These are phyloP conservation scores for Mychonastes homosphaera DNA, from an alignment of 139 green algal species.

Conservation along the genomic window DNA sequence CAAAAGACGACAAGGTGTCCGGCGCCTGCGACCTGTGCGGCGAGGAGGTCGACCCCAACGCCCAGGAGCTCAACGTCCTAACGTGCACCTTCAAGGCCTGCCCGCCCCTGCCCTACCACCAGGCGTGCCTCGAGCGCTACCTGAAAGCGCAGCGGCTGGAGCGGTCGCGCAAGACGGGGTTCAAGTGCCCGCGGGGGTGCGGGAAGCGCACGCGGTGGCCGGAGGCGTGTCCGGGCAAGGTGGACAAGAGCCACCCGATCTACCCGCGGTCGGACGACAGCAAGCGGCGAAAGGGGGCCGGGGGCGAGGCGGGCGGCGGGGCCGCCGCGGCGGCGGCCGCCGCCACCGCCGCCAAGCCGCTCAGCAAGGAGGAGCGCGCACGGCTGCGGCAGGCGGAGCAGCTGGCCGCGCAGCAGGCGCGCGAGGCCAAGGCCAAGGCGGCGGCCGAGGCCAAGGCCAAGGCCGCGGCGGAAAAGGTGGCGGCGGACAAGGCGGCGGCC, in stretches of 20 bases:
- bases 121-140: conserved; percentile 75
- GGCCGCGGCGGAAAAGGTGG: too few species aligned
- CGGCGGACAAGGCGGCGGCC: neutral
- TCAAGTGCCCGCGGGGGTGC: conserved; percentile 74
- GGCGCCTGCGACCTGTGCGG: conserved; percentile 65
- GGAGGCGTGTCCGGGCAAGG: conserved; percentile 65
- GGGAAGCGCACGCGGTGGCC: conserved; percentile 52
- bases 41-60: conserved; percentile 40
- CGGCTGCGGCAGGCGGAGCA: conserved; percentile 10
- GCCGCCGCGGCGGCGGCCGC: too few species aligned
- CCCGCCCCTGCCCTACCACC: conserved; percentile 60
- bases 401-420: neutral
- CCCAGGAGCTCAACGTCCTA: conserved; percentile 67
- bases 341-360: too few species aligned
- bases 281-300: conserved; percentile 56
- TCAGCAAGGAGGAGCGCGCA: too few species aligned
- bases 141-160: conserved; percentile 59
- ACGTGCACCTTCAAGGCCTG: conserved; percentile 70
- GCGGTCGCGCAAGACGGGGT: conserved; percentile 83
- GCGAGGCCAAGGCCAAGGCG: conserved; percentile 12
- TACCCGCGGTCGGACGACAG: conserved; percentile 56
- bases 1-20: too few species aligned
- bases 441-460: conserved; percentile 18
- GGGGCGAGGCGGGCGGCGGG: conserved; percentile 13
- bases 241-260: conserved; percentile 73